A percentile compares a stretch with the other conserved stretches of the same genome.
phyloP scores from a whole-genome alignment of 179 eudicot species.

The Beta lomatogona region DNA sequence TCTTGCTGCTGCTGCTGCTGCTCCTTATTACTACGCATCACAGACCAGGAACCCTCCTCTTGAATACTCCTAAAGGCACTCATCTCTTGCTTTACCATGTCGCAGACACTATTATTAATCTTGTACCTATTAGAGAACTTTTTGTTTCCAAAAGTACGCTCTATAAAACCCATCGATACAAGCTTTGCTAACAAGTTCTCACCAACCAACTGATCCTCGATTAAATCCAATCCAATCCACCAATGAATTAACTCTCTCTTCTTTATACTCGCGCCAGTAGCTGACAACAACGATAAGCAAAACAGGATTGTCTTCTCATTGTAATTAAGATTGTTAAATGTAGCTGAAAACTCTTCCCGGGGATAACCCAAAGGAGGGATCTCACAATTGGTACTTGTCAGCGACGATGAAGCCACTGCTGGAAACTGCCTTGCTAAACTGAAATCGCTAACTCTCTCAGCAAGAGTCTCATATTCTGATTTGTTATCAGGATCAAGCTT shows the following conservation, averaged over 20 bases:
- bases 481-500: too few relatives aligned
- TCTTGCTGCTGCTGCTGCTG: too few relatives aligned
- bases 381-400: too few relatives aligned
- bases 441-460: too few relatives aligned
- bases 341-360: too few relatives aligned
- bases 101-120: neutral
- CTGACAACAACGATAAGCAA: neutral
- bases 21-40: neutral
- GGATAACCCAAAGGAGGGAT: too few relatives aligned
- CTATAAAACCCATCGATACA: neutral
- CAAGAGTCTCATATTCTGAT: too few relatives aligned
- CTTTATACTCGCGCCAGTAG: neutral
- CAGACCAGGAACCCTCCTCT: neutral
- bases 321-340: too few relatives aligned
- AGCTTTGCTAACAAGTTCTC: neutral
- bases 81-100: neutral
- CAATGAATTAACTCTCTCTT: conserved; percentile 18
- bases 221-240: conserved; percentile 16
- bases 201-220: neutral
- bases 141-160: neutral
- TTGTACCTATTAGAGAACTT: neutral
- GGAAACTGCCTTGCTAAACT: too few relatives aligned
- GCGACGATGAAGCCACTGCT: too few relatives aligned
- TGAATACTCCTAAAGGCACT: neutral
- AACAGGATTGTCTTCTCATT: too few relatives aligned